phyloP scores from a whole-genome alignment of 2,329 filamentous ascomycete genomes.

The Exophiala alcalophila region DNA sequence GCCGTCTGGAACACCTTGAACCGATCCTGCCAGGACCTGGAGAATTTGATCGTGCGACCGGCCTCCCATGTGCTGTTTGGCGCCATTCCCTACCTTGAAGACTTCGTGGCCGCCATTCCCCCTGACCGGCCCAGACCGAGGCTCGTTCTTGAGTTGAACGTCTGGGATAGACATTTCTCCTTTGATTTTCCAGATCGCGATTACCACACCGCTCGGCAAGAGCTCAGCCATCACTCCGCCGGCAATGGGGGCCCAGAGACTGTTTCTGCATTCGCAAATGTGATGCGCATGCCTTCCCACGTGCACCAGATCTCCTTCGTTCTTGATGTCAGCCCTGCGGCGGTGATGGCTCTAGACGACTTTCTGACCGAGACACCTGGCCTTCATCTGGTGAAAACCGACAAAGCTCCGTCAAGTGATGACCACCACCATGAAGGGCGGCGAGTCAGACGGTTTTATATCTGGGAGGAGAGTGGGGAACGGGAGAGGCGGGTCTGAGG shows the following conservation, averaged over 20 bases:
- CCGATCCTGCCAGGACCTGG: constrained; percentile 13
- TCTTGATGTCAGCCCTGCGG: constrained; percentile 16
- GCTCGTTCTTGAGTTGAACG: constrained; percentile 18
- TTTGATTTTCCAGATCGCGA: constrained; percentile 22
- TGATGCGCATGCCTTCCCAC: constrained; percentile 18
- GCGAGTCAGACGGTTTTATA: constrained; percentile 10
- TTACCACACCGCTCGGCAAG: constrained; percentile 12
- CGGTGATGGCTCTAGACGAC: constrained; percentile 16
- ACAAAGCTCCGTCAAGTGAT: not conserved
- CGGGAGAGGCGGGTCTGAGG: not conserved
- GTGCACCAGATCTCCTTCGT: constrained; percentile 16
- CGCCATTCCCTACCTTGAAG: constrained; percentile 20
- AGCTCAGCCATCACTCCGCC: constrained; percentile 1
- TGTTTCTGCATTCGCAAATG: not conserved
- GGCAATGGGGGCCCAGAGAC: not conserved
- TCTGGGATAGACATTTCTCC: constrained; percentile 22
- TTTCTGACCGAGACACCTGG: constrained; percentile 6
- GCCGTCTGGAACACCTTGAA: constrained; percentile 13
- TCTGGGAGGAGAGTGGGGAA: constrained; percentile 11
- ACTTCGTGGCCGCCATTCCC: constrained; percentile 11
- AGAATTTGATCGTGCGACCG: constrained; percentile 12
- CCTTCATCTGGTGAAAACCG: constrained; percentile 13
- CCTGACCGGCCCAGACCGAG: constrained; percentile 7
- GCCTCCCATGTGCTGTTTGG: constrained; percentile 13
- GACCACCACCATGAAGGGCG: constrained; percentile 5